Base-by-base conservation (phyloP, 768 basidiomycete species). In the Tulasnella calospora region DNA sequence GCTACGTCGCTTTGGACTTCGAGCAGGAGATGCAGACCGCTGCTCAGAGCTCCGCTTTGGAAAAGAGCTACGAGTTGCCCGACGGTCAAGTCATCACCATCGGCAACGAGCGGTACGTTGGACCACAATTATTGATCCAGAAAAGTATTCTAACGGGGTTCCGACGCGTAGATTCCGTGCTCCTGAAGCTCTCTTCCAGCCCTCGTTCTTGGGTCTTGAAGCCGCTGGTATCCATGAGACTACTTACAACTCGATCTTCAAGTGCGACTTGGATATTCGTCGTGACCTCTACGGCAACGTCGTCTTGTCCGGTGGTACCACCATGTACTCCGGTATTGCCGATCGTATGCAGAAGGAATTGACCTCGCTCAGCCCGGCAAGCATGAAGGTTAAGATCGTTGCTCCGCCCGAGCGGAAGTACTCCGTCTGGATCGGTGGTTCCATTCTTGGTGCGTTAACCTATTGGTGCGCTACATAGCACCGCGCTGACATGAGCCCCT, bases 271-370 rank as follows among this genome's bases (percentile, higher is more conserved):
- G 69, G 87, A 88, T 81, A 87, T 88, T 83, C 84, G 87, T 80
- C 87, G 87, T 83, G 80, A 80, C 55, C 78, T 80, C 78, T 88
- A 87, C 85, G 92, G 92, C 80, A 94, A 94, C 86, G 90, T 95
- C 80, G 93, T 94, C 78, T 89, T 90, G 82, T 89, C 89, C 79
- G 94, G 94, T 83, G 94, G 94, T 83, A 94, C 93, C 80, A 95
- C 94, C 83, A 96, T 96, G 94, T 96, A 95, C 92, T 91, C 93
- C 81, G 95, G 95, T 88, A 96, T 97, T 82, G 90, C 94, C 81
- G 95, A 97, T 86, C 92, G 95, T 82, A 94, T 97, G 94, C 93
- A 94, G 85, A 95, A 95, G 88, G 95, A 97, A 86, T 87, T 97
- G 84, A 92, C 92, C 30, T 87, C 91, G 30, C 88, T 96, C 81